These are phyloP conservation scores for Daldinia decipiens DNA, from an alignment of 495 filamentous ascomycete genomes.

Conservation along the genomic window DNA sequence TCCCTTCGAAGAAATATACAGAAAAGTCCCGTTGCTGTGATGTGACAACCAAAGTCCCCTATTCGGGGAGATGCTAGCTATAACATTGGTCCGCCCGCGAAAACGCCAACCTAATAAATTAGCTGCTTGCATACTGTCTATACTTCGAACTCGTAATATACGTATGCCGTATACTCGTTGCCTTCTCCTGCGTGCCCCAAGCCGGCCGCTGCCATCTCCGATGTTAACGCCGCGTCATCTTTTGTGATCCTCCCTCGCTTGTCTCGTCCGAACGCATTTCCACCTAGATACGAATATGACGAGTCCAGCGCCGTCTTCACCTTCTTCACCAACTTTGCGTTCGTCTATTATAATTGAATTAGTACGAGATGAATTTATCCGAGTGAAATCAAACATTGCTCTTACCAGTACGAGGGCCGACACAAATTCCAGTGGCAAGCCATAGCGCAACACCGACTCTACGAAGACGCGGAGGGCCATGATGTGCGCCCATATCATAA, in stretches of 20 bases:
- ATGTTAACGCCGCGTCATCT: slow-evolving; percentile 78
- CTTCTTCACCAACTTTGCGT: slow-evolving; percentile 81
- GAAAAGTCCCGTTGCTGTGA: slow-evolving; percentile 16
- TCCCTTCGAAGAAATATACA: slow-evolving; percentile 29
- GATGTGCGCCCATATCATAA: slow-evolving; percentile 95
- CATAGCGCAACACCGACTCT: slow-evolving; percentile 94
- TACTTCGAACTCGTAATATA: slow-evolving; percentile 91
- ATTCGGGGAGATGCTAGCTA: slow-evolving; percentile 29
- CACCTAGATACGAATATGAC: slow-evolving; percentile 89
- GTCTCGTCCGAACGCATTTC: slow-evolving; percentile 93
- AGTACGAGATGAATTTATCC: slow-evolving; percentile 21
- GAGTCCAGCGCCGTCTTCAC: slow-evolving; percentile 82
- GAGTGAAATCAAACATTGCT: slow-evolving; percentile 7
- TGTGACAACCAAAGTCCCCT: slow-evolving; percentile 32
- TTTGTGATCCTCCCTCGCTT: slow-evolving; percentile 91
- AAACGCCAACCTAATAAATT: slow-evolving; percentile 36
- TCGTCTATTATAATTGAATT: slow-evolving; percentile 69
- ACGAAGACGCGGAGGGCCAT: slow-evolving; percentile 93
- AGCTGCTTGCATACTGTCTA: slow-evolving; percentile 31
- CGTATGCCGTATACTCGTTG: slow-evolving; percentile 92
- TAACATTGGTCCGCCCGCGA: slow-evolving; percentile 28
- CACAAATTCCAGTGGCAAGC: slow-evolving; percentile 87
- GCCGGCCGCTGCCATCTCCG: slow-evolving; percentile 79
- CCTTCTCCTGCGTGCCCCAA: slow-evolving; percentile 68
- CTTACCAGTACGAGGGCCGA: slow-evolving; percentile 84